Evolutionary conservation across 2,329 filamentous ascomycete genomes (phyloP).

Genomic region (Colletotrichum noveboracense): DNA sequence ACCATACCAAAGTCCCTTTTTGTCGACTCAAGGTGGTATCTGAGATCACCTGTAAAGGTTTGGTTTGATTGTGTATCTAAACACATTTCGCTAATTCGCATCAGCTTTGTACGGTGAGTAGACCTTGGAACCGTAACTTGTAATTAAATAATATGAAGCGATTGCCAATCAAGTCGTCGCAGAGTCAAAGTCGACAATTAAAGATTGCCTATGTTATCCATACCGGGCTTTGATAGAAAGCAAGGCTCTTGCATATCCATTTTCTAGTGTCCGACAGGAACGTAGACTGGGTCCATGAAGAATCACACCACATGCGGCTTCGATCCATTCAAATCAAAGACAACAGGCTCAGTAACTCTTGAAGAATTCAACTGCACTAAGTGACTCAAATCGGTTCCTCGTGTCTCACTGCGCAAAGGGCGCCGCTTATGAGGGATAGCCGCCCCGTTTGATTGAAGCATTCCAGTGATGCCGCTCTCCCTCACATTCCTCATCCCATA

Average conservation of each 20-base stretch:
- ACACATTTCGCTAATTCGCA: neutral
- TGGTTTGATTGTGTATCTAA: accelerated
- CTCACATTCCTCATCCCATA: neutral
- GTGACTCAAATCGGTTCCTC: neutral
- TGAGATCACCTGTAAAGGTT: accelerated
- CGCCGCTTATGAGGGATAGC: neutral
- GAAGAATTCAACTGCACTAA: neutral
- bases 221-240: accelerated
- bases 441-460: conserved; percentile 1
- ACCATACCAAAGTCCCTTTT: neutral
- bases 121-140: neutral
- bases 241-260: neutral
- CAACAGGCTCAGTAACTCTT: neutral
- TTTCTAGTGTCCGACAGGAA: neutral
- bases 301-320: neutral
- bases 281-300: neutral
- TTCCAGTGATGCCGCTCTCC: conserved; percentile 1
- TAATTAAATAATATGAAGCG: neutral
- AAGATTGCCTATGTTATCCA: accelerated
- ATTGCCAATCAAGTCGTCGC: neutral
- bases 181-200: neutral
- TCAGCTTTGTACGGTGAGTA: neutral
- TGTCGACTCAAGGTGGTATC: accelerated
- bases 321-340: neutral
- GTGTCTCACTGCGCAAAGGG: neutral